Evolutionary conservation across 495 filamentous ascomycete species (phyloP).

Genomic region (Geoglossum glabrum): DNA sequence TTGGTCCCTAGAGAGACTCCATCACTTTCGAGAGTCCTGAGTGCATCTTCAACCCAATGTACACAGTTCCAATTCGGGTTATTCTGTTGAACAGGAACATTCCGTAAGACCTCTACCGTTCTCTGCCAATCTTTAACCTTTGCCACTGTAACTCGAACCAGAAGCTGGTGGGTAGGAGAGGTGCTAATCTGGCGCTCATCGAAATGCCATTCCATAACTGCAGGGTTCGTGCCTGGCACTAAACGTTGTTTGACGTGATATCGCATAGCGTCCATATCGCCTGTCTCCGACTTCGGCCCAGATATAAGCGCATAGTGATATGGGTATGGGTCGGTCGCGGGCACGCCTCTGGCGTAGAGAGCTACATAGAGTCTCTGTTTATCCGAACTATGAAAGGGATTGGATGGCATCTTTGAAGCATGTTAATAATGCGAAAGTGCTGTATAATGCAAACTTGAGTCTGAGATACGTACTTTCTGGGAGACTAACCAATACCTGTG

Average conservation of each 20-base stretch:
- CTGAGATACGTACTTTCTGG: no score
- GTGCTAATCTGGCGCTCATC: constrained; percentile 15
- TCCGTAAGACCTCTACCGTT: constrained; percentile 17
- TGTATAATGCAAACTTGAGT: no score
- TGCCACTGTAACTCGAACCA: constrained; percentile 25
- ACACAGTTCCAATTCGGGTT: constrained; percentile 23
- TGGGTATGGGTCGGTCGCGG: background rate
- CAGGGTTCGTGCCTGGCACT: background rate
- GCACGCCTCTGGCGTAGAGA: constrained; percentile 2
- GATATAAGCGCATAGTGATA: constrained; percentile 23
- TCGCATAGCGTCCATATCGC: constrained; percentile 12
- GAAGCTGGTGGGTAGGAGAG: constrained; percentile 16
- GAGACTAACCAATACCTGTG: no score
- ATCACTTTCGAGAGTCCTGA: constrained; percentile 12
- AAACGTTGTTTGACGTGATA: constrained; percentile 16
- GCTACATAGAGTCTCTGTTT: constrained; percentile 3
- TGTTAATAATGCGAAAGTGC: no score
- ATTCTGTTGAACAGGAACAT: constrained; percentile 16
- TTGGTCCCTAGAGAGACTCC: constrained; percentile 19
- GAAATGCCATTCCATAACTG: constrained; percentile 16
- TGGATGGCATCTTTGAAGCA: no score
- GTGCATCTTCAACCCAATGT: constrained; percentile 23
- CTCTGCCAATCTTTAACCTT: constrained; percentile 19
- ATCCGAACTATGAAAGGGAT: background rate
- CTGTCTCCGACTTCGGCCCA: constrained; percentile 19